A percentile compares a stretch with the other conserved stretches of the same genome.
Evolutionary conservation across 176 grass and related monocot species (phyloP).

Genomic region (Carex parvula): DNA sequence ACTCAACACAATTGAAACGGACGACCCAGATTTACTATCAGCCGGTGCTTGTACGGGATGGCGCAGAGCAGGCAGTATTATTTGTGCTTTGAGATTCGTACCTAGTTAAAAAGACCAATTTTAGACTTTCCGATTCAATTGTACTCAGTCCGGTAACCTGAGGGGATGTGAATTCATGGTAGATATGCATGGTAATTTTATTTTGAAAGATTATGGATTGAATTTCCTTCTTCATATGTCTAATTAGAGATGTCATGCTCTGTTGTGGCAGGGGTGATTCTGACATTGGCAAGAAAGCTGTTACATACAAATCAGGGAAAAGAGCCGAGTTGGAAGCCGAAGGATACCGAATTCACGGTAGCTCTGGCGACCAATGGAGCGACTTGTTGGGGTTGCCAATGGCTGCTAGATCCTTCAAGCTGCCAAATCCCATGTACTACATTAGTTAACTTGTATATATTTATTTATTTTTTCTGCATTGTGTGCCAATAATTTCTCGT

Average conservation of each 20-base stretch:
- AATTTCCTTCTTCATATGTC: slow-evolving; percentile 13
- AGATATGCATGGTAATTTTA: not conserved
- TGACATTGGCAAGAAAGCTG: slow-evolving; percentile 64
- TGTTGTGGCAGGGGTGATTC: slow-evolving; percentile 40
- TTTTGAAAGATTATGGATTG: not conserved
- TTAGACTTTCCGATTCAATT: too few relatives aligned
- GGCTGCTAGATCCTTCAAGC: slow-evolving; percentile 80
- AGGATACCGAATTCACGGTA: slow-evolving; percentile 85
- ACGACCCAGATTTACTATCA: too few relatives aligned
- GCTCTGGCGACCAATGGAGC: slow-evolving; percentile 89
- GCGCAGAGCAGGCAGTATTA: too few relatives aligned
- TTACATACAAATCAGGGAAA: slow-evolving; percentile 74
- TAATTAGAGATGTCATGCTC: slow-evolving; percentile 14
- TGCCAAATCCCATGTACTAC: slow-evolving; percentile 93
- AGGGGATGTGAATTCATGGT: too few relatives aligned
- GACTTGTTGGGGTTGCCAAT: slow-evolving; percentile 69
- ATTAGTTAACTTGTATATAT: slow-evolving; percentile 38
- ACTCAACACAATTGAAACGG: too few relatives aligned
- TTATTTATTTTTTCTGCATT: not conserved
- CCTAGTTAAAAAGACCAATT: too few relatives aligned
- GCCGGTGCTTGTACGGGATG: too few relatives aligned
- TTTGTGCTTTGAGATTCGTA: too few relatives aligned
- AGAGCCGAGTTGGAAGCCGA: slow-evolving; percentile 60
- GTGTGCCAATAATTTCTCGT: not conserved
- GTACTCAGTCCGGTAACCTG: too few relatives aligned